phyloP scores from a whole-genome alignment of 345 rosid species.

The Gossypium anomalum region DNA sequence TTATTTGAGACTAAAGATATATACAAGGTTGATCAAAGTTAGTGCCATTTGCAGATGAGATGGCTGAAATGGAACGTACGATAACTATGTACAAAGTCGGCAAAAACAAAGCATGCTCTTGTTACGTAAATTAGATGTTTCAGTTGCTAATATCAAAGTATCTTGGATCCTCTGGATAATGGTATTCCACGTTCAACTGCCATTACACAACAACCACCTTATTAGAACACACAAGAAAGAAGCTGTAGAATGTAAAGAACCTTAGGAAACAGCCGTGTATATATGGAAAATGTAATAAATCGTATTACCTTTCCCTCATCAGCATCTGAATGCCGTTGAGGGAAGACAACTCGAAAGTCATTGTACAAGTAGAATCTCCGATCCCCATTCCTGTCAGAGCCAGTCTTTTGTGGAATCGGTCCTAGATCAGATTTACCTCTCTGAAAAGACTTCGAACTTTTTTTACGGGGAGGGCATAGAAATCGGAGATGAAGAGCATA shows the following conservation, averaged over 20 bases:
- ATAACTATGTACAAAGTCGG: constrained; percentile 27
- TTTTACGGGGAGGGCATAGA: constrained; percentile 62
- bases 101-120: constrained; percentile 5
- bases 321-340: constrained; percentile 89
- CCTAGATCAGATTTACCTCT: constrained; percentile 41
- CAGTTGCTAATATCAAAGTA: constrained; percentile 67
- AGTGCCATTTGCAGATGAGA: constrained; percentile 29
- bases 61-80: constrained; percentile 16
- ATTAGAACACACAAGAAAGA: constrained; percentile 9
- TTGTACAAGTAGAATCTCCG: constrained; percentile 83
- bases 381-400: constrained; percentile 38
- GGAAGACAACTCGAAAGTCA: constrained; percentile 84
- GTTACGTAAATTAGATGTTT: constrained; percentile 13
- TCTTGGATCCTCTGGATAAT: constrained; percentile 82
- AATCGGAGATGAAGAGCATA: constrained; percentile 92
- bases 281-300: neutral
- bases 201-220: constrained; percentile 14
- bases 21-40: constrained; percentile 25
- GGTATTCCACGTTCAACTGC: constrained; percentile 87
- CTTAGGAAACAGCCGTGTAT: neutral
- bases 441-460: constrained; percentile 45
- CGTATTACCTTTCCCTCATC: constrained; percentile 95
- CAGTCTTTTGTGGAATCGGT: constrained; percentile 34
- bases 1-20: constrained; percentile 18
- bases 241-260: neutral